A percentile compares a stretch with the other conserved stretches of the same genome.
Evolutionary conservation across 2,329 filamentous ascomycete genomes (phyloP).

Genomic region (Incumbomyces delicatus): DNA sequence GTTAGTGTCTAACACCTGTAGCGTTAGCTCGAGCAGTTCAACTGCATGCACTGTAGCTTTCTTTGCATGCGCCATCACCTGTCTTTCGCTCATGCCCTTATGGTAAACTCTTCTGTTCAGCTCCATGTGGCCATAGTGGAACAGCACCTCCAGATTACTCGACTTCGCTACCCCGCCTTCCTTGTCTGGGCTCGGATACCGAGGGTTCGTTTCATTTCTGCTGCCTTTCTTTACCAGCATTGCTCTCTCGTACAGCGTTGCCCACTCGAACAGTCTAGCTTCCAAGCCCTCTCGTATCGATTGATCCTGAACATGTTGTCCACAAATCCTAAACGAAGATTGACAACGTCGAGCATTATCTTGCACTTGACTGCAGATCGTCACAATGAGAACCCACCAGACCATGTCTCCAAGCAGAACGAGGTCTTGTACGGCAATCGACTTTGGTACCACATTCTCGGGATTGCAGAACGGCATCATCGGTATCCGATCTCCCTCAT

Average conservation of each 20-base stretch:
- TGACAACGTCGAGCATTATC: background rate
- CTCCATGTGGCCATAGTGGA: slow-evolving; percentile 16
- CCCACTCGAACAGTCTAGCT: background rate
- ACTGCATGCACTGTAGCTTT: slow-evolving; percentile 13
- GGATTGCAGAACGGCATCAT: slow-evolving; percentile 49
- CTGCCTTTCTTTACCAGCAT: background rate
- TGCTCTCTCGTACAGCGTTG: background rate
- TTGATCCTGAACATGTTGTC: background rate
- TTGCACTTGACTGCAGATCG: slow-evolving; percentile 15
- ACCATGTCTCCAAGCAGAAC: slow-evolving; percentile 12
- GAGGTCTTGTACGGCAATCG: background rate
- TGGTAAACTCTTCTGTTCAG: slow-evolving; percentile 16
- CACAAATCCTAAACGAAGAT: background rate
- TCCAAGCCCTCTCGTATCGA: background rate
- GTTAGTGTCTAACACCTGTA: slow-evolving; percentile 11
- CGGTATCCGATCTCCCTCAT: slow-evolving; percentile 50
- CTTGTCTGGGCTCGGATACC: background rate
- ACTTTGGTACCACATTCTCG: slow-evolving; percentile 1
- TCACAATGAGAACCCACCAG: slow-evolving; percentile 16
- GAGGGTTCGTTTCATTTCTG: background rate
- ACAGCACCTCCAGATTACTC: slow-evolving; percentile 13
- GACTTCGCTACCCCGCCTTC: background rate
- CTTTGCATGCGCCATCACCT: slow-evolving; percentile 8
- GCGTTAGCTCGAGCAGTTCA: slow-evolving; percentile 11
- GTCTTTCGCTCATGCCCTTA: slow-evolving; percentile 2